Conservation (phyloP, 2,329 filamentous ascomycete genomes). For the Calonectria crousiana region DNA sequence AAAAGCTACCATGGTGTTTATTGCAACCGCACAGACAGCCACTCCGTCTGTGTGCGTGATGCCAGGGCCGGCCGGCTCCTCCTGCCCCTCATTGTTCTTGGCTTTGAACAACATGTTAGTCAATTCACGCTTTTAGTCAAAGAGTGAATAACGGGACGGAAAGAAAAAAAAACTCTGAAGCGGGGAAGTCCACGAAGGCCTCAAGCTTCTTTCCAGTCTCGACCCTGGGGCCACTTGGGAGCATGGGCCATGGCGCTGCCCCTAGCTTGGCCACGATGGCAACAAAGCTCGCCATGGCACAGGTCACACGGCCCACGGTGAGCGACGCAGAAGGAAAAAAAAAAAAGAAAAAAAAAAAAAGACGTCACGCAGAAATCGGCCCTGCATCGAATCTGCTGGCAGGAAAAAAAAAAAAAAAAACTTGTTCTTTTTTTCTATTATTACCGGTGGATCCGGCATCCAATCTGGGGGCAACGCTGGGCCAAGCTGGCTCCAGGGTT, state of each 20-base stretch:
- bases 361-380: not conserved
- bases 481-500: not conserved
- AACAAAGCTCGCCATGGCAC: slow-evolving; percentile 35
- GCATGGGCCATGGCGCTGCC: slow-evolving; percentile 16
- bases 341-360: not conserved
- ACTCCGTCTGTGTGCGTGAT: not conserved
- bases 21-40: not conserved
- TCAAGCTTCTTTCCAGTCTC: slow-evolving; percentile 6
- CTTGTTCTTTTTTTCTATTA: slow-evolving; percentile 19
- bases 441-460: slow-evolving; percentile 16
- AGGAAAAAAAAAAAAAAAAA: slow-evolving; percentile 17
- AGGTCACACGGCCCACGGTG: slow-evolving; percentile 15
- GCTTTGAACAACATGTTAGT: not conserved
- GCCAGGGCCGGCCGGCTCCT: not conserved
- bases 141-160: not conserved
- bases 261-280: slow-evolving; percentile 15
- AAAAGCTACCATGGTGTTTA: not conserved
- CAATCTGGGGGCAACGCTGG: not conserved
- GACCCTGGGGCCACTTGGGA: slow-evolving; percentile 11
- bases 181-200: slow-evolving; percentile 6
- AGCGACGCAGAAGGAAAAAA: not conserved
- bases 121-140: not conserved
- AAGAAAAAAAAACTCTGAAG: not conserved
- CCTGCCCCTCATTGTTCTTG: too few species aligned
- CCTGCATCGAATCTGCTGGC: not conserved